These are phyloP conservation scores for Colletotrichum melonis DNA, from an alignment of 2,329 filamentous ascomycete species.

Conservation along the genomic window DNA sequence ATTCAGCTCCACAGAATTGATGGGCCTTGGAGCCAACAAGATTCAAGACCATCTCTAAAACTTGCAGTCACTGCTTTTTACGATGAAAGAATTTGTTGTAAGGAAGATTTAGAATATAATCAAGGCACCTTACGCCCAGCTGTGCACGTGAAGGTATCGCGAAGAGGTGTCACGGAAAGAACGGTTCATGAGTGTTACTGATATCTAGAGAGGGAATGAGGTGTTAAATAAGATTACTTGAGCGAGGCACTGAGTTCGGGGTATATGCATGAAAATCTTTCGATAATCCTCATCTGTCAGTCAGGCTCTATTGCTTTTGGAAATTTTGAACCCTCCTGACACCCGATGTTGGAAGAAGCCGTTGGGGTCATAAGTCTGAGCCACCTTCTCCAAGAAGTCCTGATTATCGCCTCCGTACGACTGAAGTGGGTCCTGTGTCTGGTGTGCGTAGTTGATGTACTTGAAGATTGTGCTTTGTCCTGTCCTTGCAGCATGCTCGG, in stretches of 20 bases:
- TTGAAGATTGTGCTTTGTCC: background rate
- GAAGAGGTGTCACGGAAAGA: background rate
- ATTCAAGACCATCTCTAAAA: constrained; percentile 71
- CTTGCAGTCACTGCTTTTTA: too few relatives aligned
- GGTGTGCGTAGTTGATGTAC: constrained; percentile 50
- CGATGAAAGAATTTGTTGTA: constrained; percentile 54
- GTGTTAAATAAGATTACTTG: background rate
- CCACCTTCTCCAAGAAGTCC: constrained; percentile 41
- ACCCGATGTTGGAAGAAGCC: constrained; percentile 49
- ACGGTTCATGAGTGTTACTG: background rate
- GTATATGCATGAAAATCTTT: background rate
- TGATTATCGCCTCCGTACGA: constrained; percentile 44
- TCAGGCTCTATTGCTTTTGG: background rate
- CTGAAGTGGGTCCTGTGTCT: constrained; percentile 42
- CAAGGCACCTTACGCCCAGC: constrained; percentile 30
- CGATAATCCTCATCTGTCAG: too few relatives aligned
- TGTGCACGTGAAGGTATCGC: constrained; percentile 41
- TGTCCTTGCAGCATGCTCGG: too few relatives aligned
- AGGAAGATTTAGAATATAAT: constrained; percentile 56
- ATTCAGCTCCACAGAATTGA: constrained; percentile 46
- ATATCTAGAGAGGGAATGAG: background rate
- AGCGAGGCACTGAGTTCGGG: background rate
- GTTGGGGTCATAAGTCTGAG: constrained; percentile 46
- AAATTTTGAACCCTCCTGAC: constrained; percentile 40
- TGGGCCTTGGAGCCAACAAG: constrained; percentile 61